A percentile compares a stretch with the other conserved stretches of the same genome.
Conservation (phyloP, 495 filamentous ascomycete species). For the Penicillium soppii region DNA sequence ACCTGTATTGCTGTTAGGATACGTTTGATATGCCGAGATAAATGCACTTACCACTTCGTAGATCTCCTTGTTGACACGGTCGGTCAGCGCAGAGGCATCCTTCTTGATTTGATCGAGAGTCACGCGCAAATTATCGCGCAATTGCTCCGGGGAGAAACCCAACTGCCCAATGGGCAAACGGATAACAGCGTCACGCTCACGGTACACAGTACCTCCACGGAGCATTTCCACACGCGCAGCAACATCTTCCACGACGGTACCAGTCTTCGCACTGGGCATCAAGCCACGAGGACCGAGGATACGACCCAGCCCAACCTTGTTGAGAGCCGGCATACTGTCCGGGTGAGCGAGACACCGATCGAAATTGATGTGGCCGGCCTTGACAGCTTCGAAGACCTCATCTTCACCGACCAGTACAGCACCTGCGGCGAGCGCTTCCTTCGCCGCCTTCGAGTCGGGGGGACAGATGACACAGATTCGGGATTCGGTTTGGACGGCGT, state of each 20-base stretch:
- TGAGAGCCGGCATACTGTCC: constrained; percentile 68
- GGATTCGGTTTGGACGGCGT: constrained; percentile 80
- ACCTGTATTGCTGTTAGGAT: constrained; percentile 46
- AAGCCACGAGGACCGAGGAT: constrained; percentile 84
- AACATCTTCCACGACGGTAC: constrained; percentile 82
- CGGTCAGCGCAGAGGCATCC: constrained; percentile 67
- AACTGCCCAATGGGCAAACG: constrained; percentile 88
- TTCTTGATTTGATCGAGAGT: constrained; percentile 76
- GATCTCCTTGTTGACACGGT: constrained; percentile 74
- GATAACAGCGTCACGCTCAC: constrained; percentile 81
- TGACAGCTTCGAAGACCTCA: constrained; percentile 76
- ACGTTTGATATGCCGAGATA: not conserved
- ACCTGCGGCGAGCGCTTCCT: constrained; percentile 70
- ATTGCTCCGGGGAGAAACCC: constrained; percentile 81
- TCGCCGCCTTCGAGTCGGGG: constrained; percentile 64
- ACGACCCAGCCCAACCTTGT: constrained; percentile 73
- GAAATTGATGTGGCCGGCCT: constrained; percentile 73
- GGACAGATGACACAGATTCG: constrained; percentile 87
- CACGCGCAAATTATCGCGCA: constrained; percentile 79
- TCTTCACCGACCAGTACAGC: constrained; percentile 83
- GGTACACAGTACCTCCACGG: constrained; percentile 80
- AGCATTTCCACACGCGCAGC: constrained; percentile 67
- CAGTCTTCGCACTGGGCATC: constrained; percentile 87
- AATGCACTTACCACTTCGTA: constrained; percentile 73
- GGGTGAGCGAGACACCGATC: constrained; percentile 86